Evolutionary conservation across 106 monocot genomes (phyloP).

Genomic region (Narthecium ossifragum): DNA sequence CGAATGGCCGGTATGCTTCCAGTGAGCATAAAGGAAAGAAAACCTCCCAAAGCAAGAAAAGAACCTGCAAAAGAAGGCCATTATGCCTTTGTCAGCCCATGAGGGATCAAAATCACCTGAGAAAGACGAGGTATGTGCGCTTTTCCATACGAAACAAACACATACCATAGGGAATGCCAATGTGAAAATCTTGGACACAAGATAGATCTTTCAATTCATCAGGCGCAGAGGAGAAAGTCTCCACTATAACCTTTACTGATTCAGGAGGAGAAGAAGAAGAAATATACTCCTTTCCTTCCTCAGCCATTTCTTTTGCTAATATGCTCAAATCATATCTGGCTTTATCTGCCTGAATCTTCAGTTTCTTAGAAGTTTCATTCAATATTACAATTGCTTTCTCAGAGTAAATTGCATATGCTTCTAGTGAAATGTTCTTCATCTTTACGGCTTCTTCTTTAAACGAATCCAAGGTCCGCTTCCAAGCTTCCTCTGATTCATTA

Average conservation of each 20-base stretch:
- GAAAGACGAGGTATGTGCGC: not conserved
- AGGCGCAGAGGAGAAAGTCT: constrained; percentile 38
- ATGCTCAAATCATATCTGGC: constrained; percentile 54
- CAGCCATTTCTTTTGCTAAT: constrained; percentile 54
- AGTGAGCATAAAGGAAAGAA: constrained; percentile 80
- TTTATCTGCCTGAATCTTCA: constrained; percentile 82
- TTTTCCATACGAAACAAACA: not conserved
- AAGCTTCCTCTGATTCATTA: constrained; percentile 54
- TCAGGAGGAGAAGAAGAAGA: constrained; percentile 50
- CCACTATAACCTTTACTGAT: constrained; percentile 63
- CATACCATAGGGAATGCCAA: constrained; percentile 91
- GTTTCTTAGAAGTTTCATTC: constrained; percentile 50
- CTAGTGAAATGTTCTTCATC: constrained; percentile 44
- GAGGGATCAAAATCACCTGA: constrained; percentile 1
- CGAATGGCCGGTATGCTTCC: constrained; percentile 78
- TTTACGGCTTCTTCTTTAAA: constrained; percentile 67
- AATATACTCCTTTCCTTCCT: constrained; percentile 73
- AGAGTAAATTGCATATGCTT: constrained; percentile 68
- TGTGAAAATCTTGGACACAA: constrained; percentile 53
- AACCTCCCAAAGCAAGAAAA: constrained; percentile 68
- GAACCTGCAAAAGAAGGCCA: constrained; percentile 26
- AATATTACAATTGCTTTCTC: constrained; percentile 44
- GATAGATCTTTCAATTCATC: constrained; percentile 44
- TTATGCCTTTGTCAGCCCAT: not conserved
- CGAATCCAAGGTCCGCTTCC: constrained; percentile 48